These are phyloP conservation scores for Tephrocybe sp. DNA, from an alignment of 768 basidiomycete genomes.

Conservation along the genomic window DNA sequence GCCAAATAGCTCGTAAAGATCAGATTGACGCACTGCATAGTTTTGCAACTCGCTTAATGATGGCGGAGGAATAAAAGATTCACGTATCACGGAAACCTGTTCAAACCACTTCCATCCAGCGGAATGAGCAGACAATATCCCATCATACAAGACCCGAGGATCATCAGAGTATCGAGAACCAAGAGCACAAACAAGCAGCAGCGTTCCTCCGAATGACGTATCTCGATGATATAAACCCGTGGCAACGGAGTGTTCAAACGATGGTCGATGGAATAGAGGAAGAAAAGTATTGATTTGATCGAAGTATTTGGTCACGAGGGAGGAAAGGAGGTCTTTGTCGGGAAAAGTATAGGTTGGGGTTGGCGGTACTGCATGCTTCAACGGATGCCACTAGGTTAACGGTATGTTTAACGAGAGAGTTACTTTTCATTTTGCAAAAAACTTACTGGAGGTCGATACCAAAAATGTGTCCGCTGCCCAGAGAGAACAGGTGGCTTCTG, in stretches of 20 bases:
- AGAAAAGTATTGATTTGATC: slow-evolving; percentile 44
- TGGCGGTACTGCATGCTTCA: slow-evolving; percentile 20
- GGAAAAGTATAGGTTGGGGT: slow-evolving; percentile 42
- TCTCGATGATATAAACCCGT: slow-evolving; percentile 51
- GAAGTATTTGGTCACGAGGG: slow-evolving; percentile 71
- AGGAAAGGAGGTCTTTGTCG: slow-evolving; percentile 45
- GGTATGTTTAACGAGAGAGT: background rate
- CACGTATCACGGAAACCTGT: slow-evolving; percentile 62
- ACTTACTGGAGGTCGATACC: slow-evolving; percentile 28
- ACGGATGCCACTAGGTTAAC: slow-evolving; percentile 29
- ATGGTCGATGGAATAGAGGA: slow-evolving; percentile 72
- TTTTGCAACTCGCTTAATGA: slow-evolving; percentile 73
- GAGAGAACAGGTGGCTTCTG: slow-evolving; percentile 22
- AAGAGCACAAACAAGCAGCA: slow-evolving; percentile 65
- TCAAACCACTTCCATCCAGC: slow-evolving; percentile 67
- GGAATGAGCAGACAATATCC: slow-evolving; percentile 37
- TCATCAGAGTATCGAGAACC: slow-evolving; percentile 63
- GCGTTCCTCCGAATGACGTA: slow-evolving; percentile 43
- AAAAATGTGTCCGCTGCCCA: slow-evolving; percentile 44
- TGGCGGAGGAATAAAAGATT: slow-evolving; percentile 55
- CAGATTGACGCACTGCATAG: slow-evolving; percentile 45
- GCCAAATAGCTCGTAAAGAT: slow-evolving; percentile 9
- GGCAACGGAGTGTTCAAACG: slow-evolving; percentile 53
- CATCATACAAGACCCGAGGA: slow-evolving; percentile 50
- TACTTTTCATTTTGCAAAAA: background rate